Base-by-base conservation (phyloP, 306 rosid species). In the Acacia melanoxylon region DNA sequence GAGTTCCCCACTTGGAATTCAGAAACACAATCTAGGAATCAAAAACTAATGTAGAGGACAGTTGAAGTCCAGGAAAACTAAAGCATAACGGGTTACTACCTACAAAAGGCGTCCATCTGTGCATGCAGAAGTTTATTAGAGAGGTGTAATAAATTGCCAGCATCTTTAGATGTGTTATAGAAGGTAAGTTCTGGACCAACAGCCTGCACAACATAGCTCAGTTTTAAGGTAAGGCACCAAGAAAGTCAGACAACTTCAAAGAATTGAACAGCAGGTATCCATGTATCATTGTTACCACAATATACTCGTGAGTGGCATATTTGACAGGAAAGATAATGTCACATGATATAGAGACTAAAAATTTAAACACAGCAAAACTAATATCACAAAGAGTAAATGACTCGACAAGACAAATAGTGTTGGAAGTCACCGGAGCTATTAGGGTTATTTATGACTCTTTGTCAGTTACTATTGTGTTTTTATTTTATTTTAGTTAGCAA, bases 161-260 rank as follows among this genome's bases (percentile, higher is more conserved):
- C 88, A 84, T 91, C 91, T 83, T 88, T 87, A 41, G 99, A 89
- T 49, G 94, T 86, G 85, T 89, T 93, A 81, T 91, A 92, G 81
- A 95, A 95, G 42, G 98, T 92, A 80, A 95, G 94, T 90, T 91
- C 99, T 31, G 98, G 99, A 41, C 97, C 96, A 78, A 95, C 85
- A 83, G 93, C 92, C 99, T 95, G 88, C 85, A 89, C 17, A 74
- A 72, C 58, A 83, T 76, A 91, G 74, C 80, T 42, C 11, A 6
- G 69, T 58, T 78, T 77, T 74, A 78, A 69, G 5, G 70, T 77
- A 66, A 59, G 54, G 74, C 66, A 76, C 17, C 14, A 40, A 78
- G 24, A 49, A 45, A 74, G 29, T 24, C 35, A 37, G 25, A n/a
- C 54, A 10, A 68, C 22, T 48, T 46, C 33, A 11, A 54, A 40